Evolutionary conservation across 208 protist genomes (phyloP).

Genomic region (Trypanosoma melophagium): DNA sequence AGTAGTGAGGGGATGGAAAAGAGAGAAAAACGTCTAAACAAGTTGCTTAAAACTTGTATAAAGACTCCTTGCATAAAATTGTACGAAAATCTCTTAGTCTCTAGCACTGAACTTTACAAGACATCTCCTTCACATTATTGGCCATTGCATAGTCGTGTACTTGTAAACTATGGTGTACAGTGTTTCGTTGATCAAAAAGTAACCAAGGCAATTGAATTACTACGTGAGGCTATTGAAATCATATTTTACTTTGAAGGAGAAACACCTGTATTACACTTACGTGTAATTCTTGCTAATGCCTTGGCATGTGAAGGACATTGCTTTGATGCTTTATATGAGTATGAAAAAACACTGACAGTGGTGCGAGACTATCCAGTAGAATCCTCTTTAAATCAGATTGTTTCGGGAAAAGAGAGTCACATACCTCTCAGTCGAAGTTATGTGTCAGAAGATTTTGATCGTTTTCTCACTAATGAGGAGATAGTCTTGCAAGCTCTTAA

Average conservation of each 20-base stretch:
- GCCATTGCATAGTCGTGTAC: conserved; percentile 53
- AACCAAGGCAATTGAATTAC: conserved; percentile 37
- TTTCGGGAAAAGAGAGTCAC: conserved; percentile 38
- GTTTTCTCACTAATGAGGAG: conserved; percentile 41
- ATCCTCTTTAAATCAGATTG: conserved; percentile 40
- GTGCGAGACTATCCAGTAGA: conserved; percentile 49
- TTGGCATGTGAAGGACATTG: conserved; percentile 54
- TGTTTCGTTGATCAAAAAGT: conserved; percentile 62
- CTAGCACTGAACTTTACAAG: conserved; percentile 17
- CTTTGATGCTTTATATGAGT: conserved; percentile 64
- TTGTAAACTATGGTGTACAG: conserved; percentile 73
- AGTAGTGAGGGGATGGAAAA: not conserved
- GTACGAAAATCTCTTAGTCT: conserved; percentile 22
- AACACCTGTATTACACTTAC: conserved; percentile 45
- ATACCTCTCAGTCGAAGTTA: conserved; percentile 40
- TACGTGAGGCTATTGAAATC: conserved; percentile 47
- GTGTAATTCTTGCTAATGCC: conserved; percentile 78
- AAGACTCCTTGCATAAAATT: conserved; percentile 6
- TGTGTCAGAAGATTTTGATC: conserved; percentile 54
- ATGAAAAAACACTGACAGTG: conserved; percentile 33
- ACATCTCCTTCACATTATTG: conserved; percentile 18
- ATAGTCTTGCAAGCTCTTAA: conserved; percentile 45
- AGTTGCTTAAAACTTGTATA: conserved; percentile 14
- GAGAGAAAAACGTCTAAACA: not conserved
- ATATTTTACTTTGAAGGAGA: conserved; percentile 27